Base-by-base conservation (phyloP, 768 basidiomycete genomes). In the Trametes cubensis region DNA sequence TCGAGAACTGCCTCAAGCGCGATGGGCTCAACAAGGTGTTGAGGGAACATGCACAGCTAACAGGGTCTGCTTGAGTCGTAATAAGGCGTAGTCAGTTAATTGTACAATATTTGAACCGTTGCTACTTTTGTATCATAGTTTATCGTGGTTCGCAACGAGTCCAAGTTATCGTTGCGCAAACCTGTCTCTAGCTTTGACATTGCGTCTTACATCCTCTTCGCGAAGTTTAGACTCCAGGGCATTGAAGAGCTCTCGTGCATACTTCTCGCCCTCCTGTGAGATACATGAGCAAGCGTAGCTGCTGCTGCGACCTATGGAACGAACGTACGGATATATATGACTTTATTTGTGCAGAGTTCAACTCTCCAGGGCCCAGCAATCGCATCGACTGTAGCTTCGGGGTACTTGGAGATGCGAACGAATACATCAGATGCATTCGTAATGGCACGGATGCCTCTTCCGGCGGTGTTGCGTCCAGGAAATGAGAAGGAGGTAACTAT, bases 401-500 rank as follows among this genome's bases (percentile, higher is more conserved):
- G 28, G 66, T 60, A 5, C 66, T 49, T n/a, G 65, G 59, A 0
- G 71, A 44, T 0, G 79, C 75, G 60, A 90, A 91, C 0, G 90
- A 85, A 70, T 85, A 89, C 58, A 87, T 78, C 0, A 88, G 69
- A 20, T 92, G 73, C 18, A 94, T 74, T 13, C 83, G 81, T 2
- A 85, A 71, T 0, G 86, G 82, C 0, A 83, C 81, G 0, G 90
- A 84, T 0, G 85, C 78, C 70, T 93, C 91, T 75, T 95, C 94
- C 49, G 81, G 79, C 2, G 75, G 70, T 0, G 85, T 86, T 10
- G 91, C 91, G 62, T 95, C 94, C 44, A 95, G 78, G 65, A 88
- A 90, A 67, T 90, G 84, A 4, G 79, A 70, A 3, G 83, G 78
- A 2, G 85, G 79, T 40, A 83, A 74, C 87, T 92, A 63, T 44